phyloP scores from a whole-genome alignment of 2,329 filamentous ascomycete genomes.

The Nigrospora osmanthi region DNA sequence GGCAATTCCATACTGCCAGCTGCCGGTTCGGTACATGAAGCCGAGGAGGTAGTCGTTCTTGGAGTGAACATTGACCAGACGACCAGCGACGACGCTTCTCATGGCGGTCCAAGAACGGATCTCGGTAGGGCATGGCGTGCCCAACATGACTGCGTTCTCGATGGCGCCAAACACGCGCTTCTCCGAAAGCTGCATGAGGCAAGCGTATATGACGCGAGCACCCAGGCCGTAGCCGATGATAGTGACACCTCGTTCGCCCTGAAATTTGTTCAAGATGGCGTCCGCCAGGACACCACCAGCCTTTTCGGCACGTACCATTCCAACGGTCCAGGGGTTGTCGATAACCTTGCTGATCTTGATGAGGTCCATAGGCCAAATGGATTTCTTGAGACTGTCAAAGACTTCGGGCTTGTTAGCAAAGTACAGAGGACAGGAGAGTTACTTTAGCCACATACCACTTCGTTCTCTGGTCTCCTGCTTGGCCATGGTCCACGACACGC shows the following conservation, averaged over 20 bases:
- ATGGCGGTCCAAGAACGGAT: slow-evolving; percentile 68
- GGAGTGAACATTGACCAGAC: slow-evolving; percentile 86
- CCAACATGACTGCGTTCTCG: slow-evolving; percentile 78
- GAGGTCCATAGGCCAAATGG: slow-evolving; percentile 54
- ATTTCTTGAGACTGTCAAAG: slow-evolving; percentile 48
- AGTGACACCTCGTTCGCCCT: slow-evolving; percentile 74
- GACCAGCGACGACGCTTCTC: slow-evolving; percentile 70
- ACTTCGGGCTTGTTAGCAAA: slow-evolving; percentile 25
- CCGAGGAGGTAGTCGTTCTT: slow-evolving; percentile 81
- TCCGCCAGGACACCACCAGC: slow-evolving; percentile 65
- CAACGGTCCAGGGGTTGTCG: slow-evolving; percentile 75
- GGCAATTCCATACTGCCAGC: slow-evolving; percentile 75
- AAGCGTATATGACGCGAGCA: slow-evolving; percentile 75
- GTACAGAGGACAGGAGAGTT: too few species aligned
- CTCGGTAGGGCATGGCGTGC: slow-evolving; percentile 68
- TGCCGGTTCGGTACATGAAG: slow-evolving; percentile 79
- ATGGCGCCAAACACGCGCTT: slow-evolving; percentile 76
- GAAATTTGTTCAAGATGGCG: slow-evolving; percentile 71
- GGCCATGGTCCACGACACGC: slow-evolving; percentile 71
- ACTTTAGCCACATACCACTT: slow-evolving; percentile 28
- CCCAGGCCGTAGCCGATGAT: slow-evolving; percentile 78
- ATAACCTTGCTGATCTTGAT: slow-evolving; percentile 65
- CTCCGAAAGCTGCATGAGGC: slow-evolving; percentile 68
- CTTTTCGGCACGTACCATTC: slow-evolving; percentile 70
- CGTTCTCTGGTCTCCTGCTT: slow-evolving; percentile 38